Conservation (phyloP, 352 stramenopile species). For the Globisporangium orthogonon region DNA sequence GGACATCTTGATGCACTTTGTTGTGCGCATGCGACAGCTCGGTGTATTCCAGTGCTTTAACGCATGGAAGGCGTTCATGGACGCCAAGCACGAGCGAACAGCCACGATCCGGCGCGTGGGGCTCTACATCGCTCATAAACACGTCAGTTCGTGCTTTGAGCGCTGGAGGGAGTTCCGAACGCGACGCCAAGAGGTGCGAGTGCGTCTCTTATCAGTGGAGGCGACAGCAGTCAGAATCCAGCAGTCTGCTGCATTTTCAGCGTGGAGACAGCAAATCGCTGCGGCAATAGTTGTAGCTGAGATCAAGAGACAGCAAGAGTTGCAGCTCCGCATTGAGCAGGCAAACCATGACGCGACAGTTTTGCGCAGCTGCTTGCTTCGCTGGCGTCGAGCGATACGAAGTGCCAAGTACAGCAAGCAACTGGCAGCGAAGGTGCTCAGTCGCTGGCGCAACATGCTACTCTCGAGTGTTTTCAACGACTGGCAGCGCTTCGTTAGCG, state of each 20-base stretch:
- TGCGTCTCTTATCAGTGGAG: not conserved
- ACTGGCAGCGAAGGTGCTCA: conserved; percentile 15
- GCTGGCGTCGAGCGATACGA: conserved; percentile 17
- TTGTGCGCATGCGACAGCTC: conserved; percentile 25
- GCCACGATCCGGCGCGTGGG: conserved; percentile 22
- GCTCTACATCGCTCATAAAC: conserved; percentile 26
- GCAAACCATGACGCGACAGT: conserved; percentile 17
- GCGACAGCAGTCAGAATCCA: not conserved
- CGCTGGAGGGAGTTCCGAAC: conserved; percentile 10
- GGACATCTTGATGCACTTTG: not conserved
- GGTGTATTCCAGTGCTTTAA: conserved; percentile 36
- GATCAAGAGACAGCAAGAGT: conserved; percentile 11
- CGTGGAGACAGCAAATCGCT: conserved; percentile 14
- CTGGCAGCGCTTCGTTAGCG: conserved; percentile 19
- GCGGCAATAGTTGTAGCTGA: conserved; percentile 12
- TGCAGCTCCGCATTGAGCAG: conserved; percentile 19
- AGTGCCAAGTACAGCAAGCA: not conserved
- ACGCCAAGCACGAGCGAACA: conserved; percentile 11
- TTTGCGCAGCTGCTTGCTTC: conserved; percentile 17
- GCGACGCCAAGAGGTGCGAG: not conserved
- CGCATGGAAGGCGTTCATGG: conserved; percentile 32
- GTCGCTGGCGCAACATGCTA: conserved; percentile 17
- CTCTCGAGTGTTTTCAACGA: conserved; percentile 13
- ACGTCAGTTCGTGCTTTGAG: conserved; percentile 14
- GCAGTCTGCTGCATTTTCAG: not conserved